Conservation (phyloP, 371 early-diverging fungal genomes). For the Quaeritorhiza haematococci region DNA sequence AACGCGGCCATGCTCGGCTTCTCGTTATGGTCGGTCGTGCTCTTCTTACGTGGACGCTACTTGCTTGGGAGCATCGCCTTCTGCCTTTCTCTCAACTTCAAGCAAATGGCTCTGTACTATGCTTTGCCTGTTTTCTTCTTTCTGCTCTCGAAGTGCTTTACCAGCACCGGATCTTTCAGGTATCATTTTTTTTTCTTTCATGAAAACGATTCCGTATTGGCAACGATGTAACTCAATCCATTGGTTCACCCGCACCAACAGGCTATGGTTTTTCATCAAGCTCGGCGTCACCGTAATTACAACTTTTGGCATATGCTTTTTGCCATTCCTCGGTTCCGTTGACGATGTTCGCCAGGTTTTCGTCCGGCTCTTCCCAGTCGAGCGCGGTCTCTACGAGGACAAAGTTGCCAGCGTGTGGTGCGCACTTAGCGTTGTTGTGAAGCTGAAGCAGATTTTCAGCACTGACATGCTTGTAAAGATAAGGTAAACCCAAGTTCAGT, state of each 20-base stretch:
- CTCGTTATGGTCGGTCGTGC: conserved; percentile 66
- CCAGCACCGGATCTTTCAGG: too few relatives aligned
- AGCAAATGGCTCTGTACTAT: conserved; percentile 95
- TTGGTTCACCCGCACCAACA: too few relatives aligned
- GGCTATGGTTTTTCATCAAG: conserved; percentile 57
- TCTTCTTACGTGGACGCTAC: conserved; percentile 55
- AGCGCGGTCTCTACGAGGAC: conserved; percentile 93
- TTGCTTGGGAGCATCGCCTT: conserved; percentile 72
- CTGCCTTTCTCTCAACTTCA: conserved; percentile 77
- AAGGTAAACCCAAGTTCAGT: conserved; percentile 43
- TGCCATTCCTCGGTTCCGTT: conserved; percentile 63
- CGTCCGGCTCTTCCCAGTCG: conserved; percentile 83
- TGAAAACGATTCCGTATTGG: too few relatives aligned
- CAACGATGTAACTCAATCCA: too few relatives aligned
- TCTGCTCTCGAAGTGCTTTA: too few relatives aligned
- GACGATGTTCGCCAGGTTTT: conserved; percentile 72
- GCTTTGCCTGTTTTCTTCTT: conserved; percentile 84
- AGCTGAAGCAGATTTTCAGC: conserved; percentile 62
- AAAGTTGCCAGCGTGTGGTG: conserved; percentile 98
- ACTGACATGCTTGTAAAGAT: conserved; percentile 54
- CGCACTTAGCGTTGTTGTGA: conserved; percentile 76
- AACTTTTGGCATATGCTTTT: conserved; percentile 62
- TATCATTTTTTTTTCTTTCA: too few relatives aligned
- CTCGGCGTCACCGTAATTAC: conserved; percentile 69
- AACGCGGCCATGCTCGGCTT: conserved; percentile 93